phyloP scores from a whole-genome alignment of 1,284 basidiomycete species.

The Ceratobasidium sp. region DNA sequence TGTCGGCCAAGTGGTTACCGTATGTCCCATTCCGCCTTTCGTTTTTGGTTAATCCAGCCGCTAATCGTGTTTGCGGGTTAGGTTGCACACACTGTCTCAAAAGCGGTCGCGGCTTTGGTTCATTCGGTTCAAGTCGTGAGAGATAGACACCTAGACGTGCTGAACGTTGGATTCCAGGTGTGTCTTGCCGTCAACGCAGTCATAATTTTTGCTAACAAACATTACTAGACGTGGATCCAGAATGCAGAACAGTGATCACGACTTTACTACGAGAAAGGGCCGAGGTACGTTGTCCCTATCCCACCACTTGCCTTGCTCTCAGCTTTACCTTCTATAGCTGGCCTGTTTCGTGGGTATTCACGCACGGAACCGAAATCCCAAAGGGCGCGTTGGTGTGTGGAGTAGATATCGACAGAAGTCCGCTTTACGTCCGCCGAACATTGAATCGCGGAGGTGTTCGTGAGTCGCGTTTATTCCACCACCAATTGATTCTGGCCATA shows the following conservation, averaged over 20 bases:
- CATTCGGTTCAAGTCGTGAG: too few species aligned
- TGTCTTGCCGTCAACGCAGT: not conserved
- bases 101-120: too few species aligned
- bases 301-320: too few species aligned
- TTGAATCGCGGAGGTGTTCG: conserved; percentile 33
- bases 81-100: not conserved
- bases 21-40: not conserved
- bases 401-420: conserved; percentile 19
- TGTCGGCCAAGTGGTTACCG: conserved; percentile 9
- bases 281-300: not conserved
- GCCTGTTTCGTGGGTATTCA: conserved; percentile 32
- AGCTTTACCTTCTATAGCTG: not conserved
- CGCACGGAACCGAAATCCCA: conserved; percentile 33
- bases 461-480: not conserved
- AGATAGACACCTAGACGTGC: not conserved
- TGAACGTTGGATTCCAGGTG: conserved; percentile 35
- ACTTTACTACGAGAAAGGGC: conserved; percentile 26
- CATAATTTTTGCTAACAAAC: not conserved
- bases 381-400: not conserved
- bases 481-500: not conserved
- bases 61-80: not conserved
- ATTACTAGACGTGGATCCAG: conserved; percentile 13
- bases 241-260: conserved; percentile 15
- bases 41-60: too few species aligned
- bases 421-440: conserved; percentile 33